Evolutionary conservation across 2,329 filamentous ascomycete species (phyloP).

Genomic region (Penicillium hordei): DNA sequence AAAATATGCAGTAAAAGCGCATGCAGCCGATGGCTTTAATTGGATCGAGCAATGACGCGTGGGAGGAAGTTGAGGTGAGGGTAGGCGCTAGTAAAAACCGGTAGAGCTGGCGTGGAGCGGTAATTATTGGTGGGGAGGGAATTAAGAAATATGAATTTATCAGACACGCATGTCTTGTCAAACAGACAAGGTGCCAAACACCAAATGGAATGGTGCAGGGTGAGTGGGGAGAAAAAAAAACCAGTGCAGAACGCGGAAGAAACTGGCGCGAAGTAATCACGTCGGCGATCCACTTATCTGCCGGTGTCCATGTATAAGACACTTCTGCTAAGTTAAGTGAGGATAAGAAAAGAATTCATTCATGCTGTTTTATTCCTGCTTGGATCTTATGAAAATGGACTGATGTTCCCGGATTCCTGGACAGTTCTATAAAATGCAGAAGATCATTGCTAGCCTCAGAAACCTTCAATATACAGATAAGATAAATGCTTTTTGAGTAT

Average conservation of each 20-base stretch:
- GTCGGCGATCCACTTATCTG: constrained; percentile 2
- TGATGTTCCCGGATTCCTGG: not conserved
- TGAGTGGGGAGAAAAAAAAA: not conserved
- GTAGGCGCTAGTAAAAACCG: not conserved
- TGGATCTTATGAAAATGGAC: not conserved
- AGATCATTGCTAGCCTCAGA: too few relatives aligned
- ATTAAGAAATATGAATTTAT: not conserved
- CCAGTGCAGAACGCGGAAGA: constrained; percentile 1
- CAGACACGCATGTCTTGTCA: not conserved
- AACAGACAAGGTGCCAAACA: not conserved
- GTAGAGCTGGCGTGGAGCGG: not conserved
- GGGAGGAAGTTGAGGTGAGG: not conserved
- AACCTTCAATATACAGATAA: not conserved
- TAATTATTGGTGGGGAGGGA: not conserved
- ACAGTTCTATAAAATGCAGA: not conserved
- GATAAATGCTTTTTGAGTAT: not conserved
- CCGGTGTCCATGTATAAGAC: not conserved
- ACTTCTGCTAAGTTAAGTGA: not conserved
- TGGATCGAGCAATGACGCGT: not conserved
- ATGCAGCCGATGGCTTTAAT: not conserved
- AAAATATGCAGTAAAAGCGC: fast-evolving
- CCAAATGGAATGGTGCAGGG: not conserved
- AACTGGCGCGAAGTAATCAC: not conserved
- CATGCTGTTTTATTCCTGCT: not conserved
- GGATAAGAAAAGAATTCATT: not conserved